Base-by-base conservation (phyloP, 768 basidiomycete species). In the Cyclocybe cylindracea region DNA sequence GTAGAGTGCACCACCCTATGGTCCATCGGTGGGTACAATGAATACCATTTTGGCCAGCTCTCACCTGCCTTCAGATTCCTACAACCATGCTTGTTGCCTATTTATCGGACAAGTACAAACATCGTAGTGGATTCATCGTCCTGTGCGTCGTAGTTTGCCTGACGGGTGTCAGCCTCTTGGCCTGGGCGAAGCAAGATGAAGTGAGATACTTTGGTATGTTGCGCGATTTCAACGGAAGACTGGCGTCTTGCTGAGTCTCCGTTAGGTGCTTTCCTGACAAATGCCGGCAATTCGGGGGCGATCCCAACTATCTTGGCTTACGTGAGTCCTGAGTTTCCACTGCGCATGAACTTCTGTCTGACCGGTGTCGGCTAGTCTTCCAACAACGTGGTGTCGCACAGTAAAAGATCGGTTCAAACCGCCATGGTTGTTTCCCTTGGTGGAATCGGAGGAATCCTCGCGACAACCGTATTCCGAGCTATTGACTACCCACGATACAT, bases 351-450 rank as follows among this genome's bases (percentile, higher is more conserved):
- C 14, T 16, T 33, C 13, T 19, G 7, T 33, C n/a, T 38, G 7
- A 34, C 7, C 14, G 31, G 14, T 14, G 46, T 41, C 3, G 13
- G 10, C 46, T 24, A 75, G 70, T 64, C 67, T 39, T 68, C 74
- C 5, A 78, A 78, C 54, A 80, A 80, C 54, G 76, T 78, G 5
- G 75, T 76, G 8, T 74, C 76, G 10, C 77, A 78, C 47, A 76
- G 74, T 47, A 78, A 78, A 64, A 68, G 67, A 71, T 71, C 48
- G 29, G 71, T 78, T 7, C 68, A 70, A 13, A 73, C 69, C 39
- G 76, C 76, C 2, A 44, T 78, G 39, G 75, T 71, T 7, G 68
- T 77, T 14, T 68, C 70, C 8, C 63, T 77, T 49, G 76, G 72
- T 10, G 73, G 73, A 6, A 56, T 78, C 32, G 76, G 76, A 7